These are phyloP conservation scores for Phalaenopsis hybrid DNA, from an alignment of 116 monocot species.

Conservation along the genomic window DNA sequence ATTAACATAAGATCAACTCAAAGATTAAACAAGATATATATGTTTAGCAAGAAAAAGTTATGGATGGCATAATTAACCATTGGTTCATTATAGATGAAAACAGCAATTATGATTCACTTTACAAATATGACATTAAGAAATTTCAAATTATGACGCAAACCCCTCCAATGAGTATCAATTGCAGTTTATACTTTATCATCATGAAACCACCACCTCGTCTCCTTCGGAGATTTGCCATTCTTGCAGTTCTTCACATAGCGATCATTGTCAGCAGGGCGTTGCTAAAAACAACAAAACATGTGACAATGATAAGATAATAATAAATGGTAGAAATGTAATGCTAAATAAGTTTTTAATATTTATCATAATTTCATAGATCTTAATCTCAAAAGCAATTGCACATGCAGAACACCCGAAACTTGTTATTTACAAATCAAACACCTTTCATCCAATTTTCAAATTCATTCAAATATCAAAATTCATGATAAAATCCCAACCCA, in stretches of 20 bases:
- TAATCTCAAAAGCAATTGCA: too few relatives aligned
- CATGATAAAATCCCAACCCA: too few relatives aligned
- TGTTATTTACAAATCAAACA: too few relatives aligned
- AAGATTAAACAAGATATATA: too few relatives aligned
- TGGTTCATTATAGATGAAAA: slow-evolving; percentile 5
- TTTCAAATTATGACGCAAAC: slow-evolving; percentile 1
- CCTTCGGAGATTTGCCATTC: slow-evolving; percentile 97
- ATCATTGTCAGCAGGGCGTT: slow-evolving; percentile 91
- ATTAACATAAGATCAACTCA: too few relatives aligned
- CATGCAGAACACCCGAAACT: too few relatives aligned
- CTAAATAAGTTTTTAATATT: too few relatives aligned
- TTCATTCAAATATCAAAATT: too few relatives aligned
- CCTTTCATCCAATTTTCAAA: too few relatives aligned
- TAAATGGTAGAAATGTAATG: background rate
- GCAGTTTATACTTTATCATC: slow-evolving; percentile 73
- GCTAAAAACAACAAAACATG: slow-evolving; percentile 33
- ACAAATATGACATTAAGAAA: slow-evolving; percentile 12
- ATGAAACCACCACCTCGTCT: slow-evolving; percentile 99
- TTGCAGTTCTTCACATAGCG: slow-evolving; percentile 97
- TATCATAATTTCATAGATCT: too few relatives aligned
- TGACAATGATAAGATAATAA: background rate
- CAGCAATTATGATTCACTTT: slow-evolving; percentile 15
- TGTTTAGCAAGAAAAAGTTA: background rate
- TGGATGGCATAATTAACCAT: slow-evolving; percentile 2
- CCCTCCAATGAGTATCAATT: background rate